Evolutionary conservation across 495 filamentous ascomycete species (phyloP), one percentile per base, ranked within the genome.

Genomic region (Xylaria telfairii): DNA sequence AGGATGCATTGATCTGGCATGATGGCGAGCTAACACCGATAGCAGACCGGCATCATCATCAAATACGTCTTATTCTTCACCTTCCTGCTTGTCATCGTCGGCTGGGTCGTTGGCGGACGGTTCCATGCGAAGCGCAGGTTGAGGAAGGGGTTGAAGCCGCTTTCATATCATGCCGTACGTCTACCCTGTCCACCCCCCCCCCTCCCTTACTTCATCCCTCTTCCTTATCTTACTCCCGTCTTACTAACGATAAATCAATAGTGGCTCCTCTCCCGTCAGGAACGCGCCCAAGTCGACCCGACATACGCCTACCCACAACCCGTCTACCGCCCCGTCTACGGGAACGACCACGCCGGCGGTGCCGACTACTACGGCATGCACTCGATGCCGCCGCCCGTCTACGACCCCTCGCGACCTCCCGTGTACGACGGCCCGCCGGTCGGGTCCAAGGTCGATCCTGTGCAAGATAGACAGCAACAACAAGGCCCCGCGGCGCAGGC

Each of bases 51-150:
- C 51, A 75, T 84, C 59, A 88, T 89, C 65, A 79, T 92, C 73
- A 92, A 92, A 79, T 95, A 90, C 87, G 84, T 84, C 37, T 77
- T 94, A 53, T 87, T 93, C 76, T 85, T 91, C 69, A 85, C 80
- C 59, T 64, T 85, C 60, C 77, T 88, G 30, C 53, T 86, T 39
- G 44, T 90, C 47, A 75, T 90, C 67, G 71, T 86, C 72, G 75
- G 88, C 34, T 83, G 87, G 69, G 81, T 89, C 73, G 74, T 92
- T 39, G 76, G 89, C 42, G 89, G 89, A 72, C 87, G 87, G 71
- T 84, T 89, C 71, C 92, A 94, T 77, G 92, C 92, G 47, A 85
- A 88, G 80, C 80, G 82, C 54, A 86, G 92, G 56, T 81, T 94
- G 63, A 83, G 81, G 51, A 87, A 85, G 72, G 91, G 91, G 19